Base-by-base conservation (phyloP, 345 rosid species). In the Zanthoxylum bungeanum region DNA sequence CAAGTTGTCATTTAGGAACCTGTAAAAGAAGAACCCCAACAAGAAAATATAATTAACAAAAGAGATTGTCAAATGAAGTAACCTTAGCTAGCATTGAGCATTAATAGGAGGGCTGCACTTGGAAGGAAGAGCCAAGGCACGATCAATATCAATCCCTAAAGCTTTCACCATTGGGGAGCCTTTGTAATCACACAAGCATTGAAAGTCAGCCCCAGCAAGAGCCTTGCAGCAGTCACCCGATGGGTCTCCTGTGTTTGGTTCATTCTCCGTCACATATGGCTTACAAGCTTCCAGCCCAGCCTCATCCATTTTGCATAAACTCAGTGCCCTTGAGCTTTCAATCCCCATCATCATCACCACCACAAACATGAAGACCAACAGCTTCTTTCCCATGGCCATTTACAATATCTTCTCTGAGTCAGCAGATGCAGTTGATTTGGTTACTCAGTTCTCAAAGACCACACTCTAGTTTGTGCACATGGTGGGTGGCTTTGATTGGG, bases 121-220 rank as follows among this genome's bases (percentile, higher is more conserved):
- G 25, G 81, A 9, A 17, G 93, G 90, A 47, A 91, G 81, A 9
- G 49, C 85, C 81, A 77, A 17, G 50, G 91, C 97, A 7, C 91
- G 93, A 4, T 49, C 63, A 14, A 92, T 88, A 74, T 91, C 93
- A 71, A 93, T 87, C 46, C 95, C 95, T 3, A 87, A 71, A 30
- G 88, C 28, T 27, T 87, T 88, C 70, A 91, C 72, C 84, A 73
- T 10, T 9, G 73, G 46, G 0, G 91, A 87, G 42, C 78, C 79
- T 74, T 74, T 86, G 63, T 89, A 91, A 14, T 85, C 84, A 63
- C 98, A 89, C 16, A 93, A 80, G 76, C 97, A 91, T 0, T 49
- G 58, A 70, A 83, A 75, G 73, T 93, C 80, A 3, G 92, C 95
- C 1, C 66, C 85, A 14, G 69, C 9, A 1, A 89, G 77, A 16